Evolutionary conservation across 331 rosid species (phyloP), one percentile per base, ranked within the genome.

Genomic region (Malus hybrid): DNA sequence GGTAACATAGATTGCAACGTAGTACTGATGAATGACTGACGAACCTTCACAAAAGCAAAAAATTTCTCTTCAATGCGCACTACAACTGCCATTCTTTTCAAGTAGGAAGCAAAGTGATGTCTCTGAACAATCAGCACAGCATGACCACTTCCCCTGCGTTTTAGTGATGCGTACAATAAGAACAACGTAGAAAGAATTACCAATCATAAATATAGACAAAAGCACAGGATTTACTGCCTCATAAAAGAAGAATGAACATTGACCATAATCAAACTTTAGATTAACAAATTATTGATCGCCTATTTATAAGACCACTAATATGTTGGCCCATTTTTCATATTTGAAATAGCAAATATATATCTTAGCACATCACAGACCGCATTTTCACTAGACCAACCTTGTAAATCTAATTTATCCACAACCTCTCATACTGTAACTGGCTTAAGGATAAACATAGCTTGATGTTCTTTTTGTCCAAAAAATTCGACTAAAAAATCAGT

Each of bases 61-160:
- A 90, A 95, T 29, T 82, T 92, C 72, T 95, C 99, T 79, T 92
- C 91, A 83, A 90, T 87, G 80, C 97, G 98, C 77, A 95, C 99
- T 81, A 95, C 80, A 74, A 88, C 99, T 59, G 99, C 91, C 99
- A 95, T 95, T 80, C 99, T 87, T 84, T 95, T 95, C 81, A 95
- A 86, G 72, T 95, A 84, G 76, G 99, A 95, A 42, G 99, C 96
- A 80, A 95, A 95, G 86, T 95, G 99, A 85, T 90, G 90, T 73
- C 99, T 89, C 82, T 92, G 99, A 83, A 95, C 88, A 88, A 95
- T 95, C 87, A 89, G 99, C 72, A 95, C 99, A 33, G 93, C 86
- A 31, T 85, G 46, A 50, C 98, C 97, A 83, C 76, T 86, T 65
- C 97, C 97, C 92, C 99, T 95, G 87, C 73, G 81, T 79, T 82